Base-by-base conservation (phyloP, 495 filamentous ascomycete genomes). In the Thozetella sp. region DNA sequence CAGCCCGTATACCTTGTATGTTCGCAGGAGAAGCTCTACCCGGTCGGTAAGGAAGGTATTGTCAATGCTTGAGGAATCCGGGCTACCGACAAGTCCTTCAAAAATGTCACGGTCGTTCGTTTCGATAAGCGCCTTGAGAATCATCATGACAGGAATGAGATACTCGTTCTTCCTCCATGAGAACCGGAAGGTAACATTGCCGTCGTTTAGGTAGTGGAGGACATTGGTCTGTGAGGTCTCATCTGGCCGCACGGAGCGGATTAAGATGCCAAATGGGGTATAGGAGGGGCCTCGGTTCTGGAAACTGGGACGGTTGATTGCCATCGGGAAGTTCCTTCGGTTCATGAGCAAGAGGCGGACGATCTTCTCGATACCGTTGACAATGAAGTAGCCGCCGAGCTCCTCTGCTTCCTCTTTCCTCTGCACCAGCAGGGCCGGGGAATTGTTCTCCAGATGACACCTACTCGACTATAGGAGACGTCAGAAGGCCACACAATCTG, bases 101-200 rank as follows among this genome's bases (percentile, higher is more conserved):
- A 93, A 99, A 51, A 99, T 95, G 68, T 97, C 93, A 54, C 92
- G 86, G 64, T 99, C 95, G 65, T 97, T 98, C 13, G 95, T 98
- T 73, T 99, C 93, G 20, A 93, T 84, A 48, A 99, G 83, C 2
- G 95, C 95, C 78, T 97, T 98, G 61, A 99, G 74, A 15, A 97
- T 85, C 95, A 99, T 97, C 84, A 97, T 88, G 59, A 92, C 90
- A 19, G 95, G 95, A 15, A 99, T 83, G 22, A 97, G 83, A 69
- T 90, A 99, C 76, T 98, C 95, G 62, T 92, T 92, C 80, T 99
- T 99, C 62, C 94, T 83, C 95, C 95, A 99, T 1, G 94, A 97
- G 75, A 99, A 98, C 40, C 95, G 85, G 79, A 99, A 96, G 1
- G 90, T 97, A 59, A 97, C 86, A 72, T 97, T 97, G 61, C 95